Percentiles rank a stretch among this genome's conserved stretches.
Conservation (phyloP, 1,139 yeast species). For the Kluyveromyces sp. region DNA sequence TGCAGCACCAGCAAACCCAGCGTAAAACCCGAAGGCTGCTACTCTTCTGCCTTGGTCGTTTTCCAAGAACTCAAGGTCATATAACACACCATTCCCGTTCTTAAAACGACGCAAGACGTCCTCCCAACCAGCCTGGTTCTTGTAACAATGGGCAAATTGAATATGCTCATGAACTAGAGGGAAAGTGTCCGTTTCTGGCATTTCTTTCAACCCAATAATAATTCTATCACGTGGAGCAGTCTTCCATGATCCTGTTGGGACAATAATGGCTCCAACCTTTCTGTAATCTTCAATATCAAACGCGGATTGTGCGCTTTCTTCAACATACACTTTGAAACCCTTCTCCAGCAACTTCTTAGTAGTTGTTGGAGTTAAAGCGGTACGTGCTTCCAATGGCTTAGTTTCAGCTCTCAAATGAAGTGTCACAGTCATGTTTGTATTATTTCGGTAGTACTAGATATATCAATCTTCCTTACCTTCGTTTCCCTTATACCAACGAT, state of each 20-base stretch:
- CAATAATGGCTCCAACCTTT: slow-evolving; percentile 75
- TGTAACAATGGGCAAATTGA: slow-evolving; percentile 98
- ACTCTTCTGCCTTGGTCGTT: slow-evolving; percentile 96
- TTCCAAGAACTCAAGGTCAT: slow-evolving; percentile 90
- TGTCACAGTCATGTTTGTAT: slow-evolving; percentile 33
- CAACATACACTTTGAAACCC: slow-evolving; percentile 84
- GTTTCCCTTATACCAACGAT: too few species aligned
- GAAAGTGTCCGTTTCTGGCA: slow-evolving; percentile 84
- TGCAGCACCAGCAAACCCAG: slow-evolving; percentile 99
- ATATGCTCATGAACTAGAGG: slow-evolving; percentile 93
- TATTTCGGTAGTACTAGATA: background rate
- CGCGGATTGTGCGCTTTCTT: slow-evolving; percentile 76
- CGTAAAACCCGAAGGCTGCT: slow-evolving; percentile 97
- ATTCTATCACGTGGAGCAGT: slow-evolving; percentile 83
- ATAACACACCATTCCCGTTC: slow-evolving; percentile 79
- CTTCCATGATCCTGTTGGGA: slow-evolving; percentile 90
- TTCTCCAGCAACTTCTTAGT: slow-evolving; percentile 77
- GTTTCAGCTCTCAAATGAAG: slow-evolving; percentile 91
- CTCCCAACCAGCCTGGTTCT: slow-evolving; percentile 95
- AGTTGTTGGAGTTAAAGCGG: slow-evolving; percentile 89
- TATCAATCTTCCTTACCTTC: too few species aligned
- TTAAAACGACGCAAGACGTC: slow-evolving; percentile 85
- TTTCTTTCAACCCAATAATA: slow-evolving; percentile 87
- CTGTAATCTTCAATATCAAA: slow-evolving; percentile 70
- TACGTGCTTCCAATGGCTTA: slow-evolving; percentile 94